Evolutionary conservation across 768 basidiomycete genomes (phyloP), one percentile per base, ranked within the genome.

Genomic region (Amanita molliuscula): DNA sequence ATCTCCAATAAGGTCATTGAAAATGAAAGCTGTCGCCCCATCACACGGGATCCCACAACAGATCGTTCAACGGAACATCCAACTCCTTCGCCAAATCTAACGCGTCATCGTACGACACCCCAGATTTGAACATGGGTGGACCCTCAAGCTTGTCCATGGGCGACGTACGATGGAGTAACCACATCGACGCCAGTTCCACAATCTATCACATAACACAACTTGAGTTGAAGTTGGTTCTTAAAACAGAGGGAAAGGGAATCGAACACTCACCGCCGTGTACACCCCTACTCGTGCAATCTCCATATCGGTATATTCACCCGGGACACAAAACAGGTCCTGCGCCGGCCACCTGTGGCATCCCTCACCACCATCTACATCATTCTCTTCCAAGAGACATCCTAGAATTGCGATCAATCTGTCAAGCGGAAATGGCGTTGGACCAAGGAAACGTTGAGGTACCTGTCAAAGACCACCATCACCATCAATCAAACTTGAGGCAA

Each of bases 321-420:
- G 75, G 33, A 79, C 64, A 16, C 58, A 69, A 45, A 77, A 79
- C 48, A 79, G 70, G 1, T 69, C 71, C 0, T 65, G 71, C 4
- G 69, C 62, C 2, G 67, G 59, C 7, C 79, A 68, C 1, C 61
- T 61, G 29, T 4, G 11, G 31, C 23, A 4, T 4, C 2, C 9
- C 3, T 35, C 42, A 8, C n/a, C 40, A 21, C 7, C 47, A 18
- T 85, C 78, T 0, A 61, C 65, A 55, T 79, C 83, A 55, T 88
- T 78, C 59, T 88, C 89, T 56, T 88, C 83, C 10, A 90, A 56
- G 1, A 96, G 64, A 0, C 81, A 75, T 1, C 87, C 89, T 1
- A 93, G 72, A 47, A 94, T 84, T 0, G 88, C 90, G 3, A 88
- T 59, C 48, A 95, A 66, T 26, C 92, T 68, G 58, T 94, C 92